These are phyloP conservation scores for Stenocarpella maydis DNA, from an alignment of 2,329 filamentous ascomycete species.

Conservation along the genomic window DNA sequence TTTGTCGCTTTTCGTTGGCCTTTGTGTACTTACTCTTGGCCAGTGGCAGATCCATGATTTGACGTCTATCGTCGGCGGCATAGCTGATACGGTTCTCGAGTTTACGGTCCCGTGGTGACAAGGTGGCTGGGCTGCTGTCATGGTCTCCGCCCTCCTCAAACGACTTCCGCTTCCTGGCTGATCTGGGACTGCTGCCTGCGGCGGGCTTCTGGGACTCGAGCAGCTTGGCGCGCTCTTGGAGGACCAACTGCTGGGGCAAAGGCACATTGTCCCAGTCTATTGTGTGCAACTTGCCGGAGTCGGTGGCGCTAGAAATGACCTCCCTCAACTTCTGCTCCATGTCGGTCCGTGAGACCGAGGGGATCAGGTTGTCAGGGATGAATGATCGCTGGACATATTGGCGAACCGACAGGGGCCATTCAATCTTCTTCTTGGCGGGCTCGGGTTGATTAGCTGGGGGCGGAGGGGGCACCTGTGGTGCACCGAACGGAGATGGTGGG, in stretches of 20 bases:
- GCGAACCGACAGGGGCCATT: slow-evolving; percentile 85
- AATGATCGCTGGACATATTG: slow-evolving; percentile 92
- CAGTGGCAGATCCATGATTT: slow-evolving; percentile 51
- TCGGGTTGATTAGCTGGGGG: slow-evolving; percentile 42
- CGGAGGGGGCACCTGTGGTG: slow-evolving; percentile 38
- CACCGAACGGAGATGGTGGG: slow-evolving; percentile 39
- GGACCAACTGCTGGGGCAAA: slow-evolving; percentile 84
- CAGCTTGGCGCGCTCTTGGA: slow-evolving; percentile 65
- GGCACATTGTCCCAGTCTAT: slow-evolving; percentile 87
- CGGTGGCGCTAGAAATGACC: slow-evolving; percentile 84
- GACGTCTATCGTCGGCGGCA: slow-evolving; percentile 56
- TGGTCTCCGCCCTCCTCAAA: slow-evolving; percentile 67
- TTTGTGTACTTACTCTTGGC: slow-evolving; percentile 85
- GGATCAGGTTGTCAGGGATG: slow-evolving; percentile 73
- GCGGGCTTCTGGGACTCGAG: slow-evolving; percentile 34
- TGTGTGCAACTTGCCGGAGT: slow-evolving; percentile 73
- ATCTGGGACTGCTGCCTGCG: slow-evolving; percentile 34
- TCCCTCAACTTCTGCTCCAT: slow-evolving; percentile 86
- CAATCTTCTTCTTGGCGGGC: slow-evolving; percentile 66
- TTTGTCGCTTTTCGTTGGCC: slow-evolving; percentile 86
- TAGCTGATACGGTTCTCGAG: slow-evolving; percentile 82
- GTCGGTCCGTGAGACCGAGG: slow-evolving; percentile 69
- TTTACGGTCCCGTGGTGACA: slow-evolving; percentile 73
- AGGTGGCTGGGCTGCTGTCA: slow-evolving; percentile 51
- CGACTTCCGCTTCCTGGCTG: slow-evolving; percentile 82